Percentiles rank a stretch among this genome's conserved stretches.
Conservation (phyloP, 225 moss, liverwort and hornwort species). For the Polytrichum commune region DNA sequence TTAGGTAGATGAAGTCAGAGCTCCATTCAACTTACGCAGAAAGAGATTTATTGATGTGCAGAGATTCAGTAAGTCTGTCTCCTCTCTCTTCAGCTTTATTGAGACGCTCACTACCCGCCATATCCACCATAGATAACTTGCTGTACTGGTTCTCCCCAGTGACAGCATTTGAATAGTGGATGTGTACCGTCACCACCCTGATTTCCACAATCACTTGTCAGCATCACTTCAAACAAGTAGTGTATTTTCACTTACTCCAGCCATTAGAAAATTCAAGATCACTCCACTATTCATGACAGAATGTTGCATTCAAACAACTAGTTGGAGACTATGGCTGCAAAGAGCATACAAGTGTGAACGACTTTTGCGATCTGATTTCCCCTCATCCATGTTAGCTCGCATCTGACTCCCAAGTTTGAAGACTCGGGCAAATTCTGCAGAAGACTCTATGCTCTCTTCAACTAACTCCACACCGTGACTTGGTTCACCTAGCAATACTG, state of each 20-base stretch:
- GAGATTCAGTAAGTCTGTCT: slow-evolving; percentile 58
- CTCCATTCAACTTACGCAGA: slow-evolving; percentile 49
- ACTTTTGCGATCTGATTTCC: slow-evolving; percentile 53
- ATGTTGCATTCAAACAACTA: slow-evolving; percentile 7
- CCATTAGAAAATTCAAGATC: neutral
- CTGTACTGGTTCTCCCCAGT: slow-evolving; percentile 86
- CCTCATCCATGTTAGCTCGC: slow-evolving; percentile 58
- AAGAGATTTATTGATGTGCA: slow-evolving; percentile 68
- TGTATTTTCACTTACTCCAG: too few relatives aligned
- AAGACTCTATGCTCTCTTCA: slow-evolving; percentile 71
- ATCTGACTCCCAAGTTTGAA: slow-evolving; percentile 76
- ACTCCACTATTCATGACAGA: slow-evolving; percentile 24
- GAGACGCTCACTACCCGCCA: slow-evolving; percentile 91
- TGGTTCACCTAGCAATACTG: slow-evolving; percentile 59
- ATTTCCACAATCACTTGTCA: neutral
- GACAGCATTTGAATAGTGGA: slow-evolving; percentile 68
- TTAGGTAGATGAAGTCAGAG: neutral
- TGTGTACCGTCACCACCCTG: slow-evolving; percentile 85
- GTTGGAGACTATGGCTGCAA: slow-evolving; percentile 1
- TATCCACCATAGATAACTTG: slow-evolving; percentile 87
- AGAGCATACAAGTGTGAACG: slow-evolving; percentile 61
- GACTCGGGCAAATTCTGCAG: slow-evolving; percentile 66
- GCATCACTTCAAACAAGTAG: too few relatives aligned
- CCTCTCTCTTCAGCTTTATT: slow-evolving; percentile 68
- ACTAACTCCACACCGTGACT: slow-evolving; percentile 67